Evolutionary conservation across 495 filamentous ascomycete genomes (phyloP).

Genomic region (Penicillium salamii): DNA sequence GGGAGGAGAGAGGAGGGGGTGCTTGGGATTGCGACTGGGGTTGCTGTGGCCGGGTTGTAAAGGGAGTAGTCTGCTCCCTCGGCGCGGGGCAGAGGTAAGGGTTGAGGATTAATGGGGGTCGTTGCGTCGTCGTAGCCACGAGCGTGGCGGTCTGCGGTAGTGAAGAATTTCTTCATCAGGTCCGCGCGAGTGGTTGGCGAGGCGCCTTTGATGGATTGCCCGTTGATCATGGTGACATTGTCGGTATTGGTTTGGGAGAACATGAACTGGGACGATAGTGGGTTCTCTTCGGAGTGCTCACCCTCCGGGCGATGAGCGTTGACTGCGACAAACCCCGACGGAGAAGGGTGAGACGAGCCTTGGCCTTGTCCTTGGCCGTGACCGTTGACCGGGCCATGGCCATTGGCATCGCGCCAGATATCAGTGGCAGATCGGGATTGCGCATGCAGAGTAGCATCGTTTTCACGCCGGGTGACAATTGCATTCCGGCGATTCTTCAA

Average conservation of each 20-base stretch:
- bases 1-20: conserved; percentile 51
- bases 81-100: conserved; percentile 33
- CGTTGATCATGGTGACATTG: conserved; percentile 50
- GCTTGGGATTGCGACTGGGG: conserved; percentile 49
- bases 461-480: conserved; percentile 60
- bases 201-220: conserved; percentile 49
- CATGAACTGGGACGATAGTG: conserved; percentile 38
- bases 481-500: conserved; percentile 71
- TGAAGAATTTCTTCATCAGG: conserved; percentile 57
- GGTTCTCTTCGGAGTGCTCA: conserved; percentile 33
- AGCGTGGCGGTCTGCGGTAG: conserved; percentile 49
- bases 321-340: conserved; percentile 57
- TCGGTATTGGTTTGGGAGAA: conserved; percentile 44
- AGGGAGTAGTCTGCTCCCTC: conserved; percentile 39
- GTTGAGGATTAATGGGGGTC: conserved; percentile 24
- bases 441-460: conserved; percentile 39
- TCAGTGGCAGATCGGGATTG: conserved; percentile 34
- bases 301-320: conserved; percentile 42
- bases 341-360: conserved; percentile 33
- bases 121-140: conserved; percentile 35
- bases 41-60: conserved; percentile 32
- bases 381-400: conserved; percentile 26
- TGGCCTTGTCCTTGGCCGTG: no score
- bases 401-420: conserved; percentile 37
- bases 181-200: conserved; percentile 52